Evolutionary conservation across 1,284 basidiomycete genomes (phyloP), one percentile per base, ranked within the genome.

Genomic region (Ceratobasidium sp.): DNA sequence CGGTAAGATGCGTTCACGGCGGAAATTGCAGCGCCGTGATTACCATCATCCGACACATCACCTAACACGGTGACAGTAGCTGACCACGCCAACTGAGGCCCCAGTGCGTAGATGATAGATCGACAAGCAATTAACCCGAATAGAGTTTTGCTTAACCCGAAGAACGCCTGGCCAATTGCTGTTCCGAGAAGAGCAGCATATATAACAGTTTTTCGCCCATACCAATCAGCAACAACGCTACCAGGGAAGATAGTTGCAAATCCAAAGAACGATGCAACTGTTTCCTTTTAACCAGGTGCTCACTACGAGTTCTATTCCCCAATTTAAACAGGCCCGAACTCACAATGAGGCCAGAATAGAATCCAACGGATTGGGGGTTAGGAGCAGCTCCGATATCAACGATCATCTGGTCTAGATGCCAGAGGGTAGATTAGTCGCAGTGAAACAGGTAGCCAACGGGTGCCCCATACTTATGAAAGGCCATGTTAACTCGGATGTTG

Each of bases 1-100:
- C 65, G 65, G 30, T 70, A 58, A 28, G 65, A 41, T 9, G 65
- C 65, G 36, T 70, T 70, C n/a, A 48, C 53, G 6, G 65, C 65
- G 18, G 65, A 70, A 36, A 58, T 32, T 21, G 65, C 65, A 23
- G 55, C 41, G 1, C 65, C 65, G 12, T 21, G 36, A 12, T 58
- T 58, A 32, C 53, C 45, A 9, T 39, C 26, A 34, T 58, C 55
- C 0, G 53, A 28, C 16, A 70, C 16, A 48, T 70, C 65, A 3
- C 65, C 65, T 12, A 70, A 39, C 16, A 58, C 45, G 18, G 53
- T 70, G 43, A 70, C 53, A 1, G 55, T 58, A 9, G 28, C 48
- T 34, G 65, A 57, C 65, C 65, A 58, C 9, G 30, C 53, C 9
- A 70, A 43, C 41, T 58, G 52, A 10, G 65, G 65, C 10, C 65